A percentile compares a stretch with the other conserved stretches of the same genome.
These are phyloP conservation scores for Eucalyptus shirleyi DNA, from an alignment of 345 rosid genomes.

Conservation along the genomic window DNA sequence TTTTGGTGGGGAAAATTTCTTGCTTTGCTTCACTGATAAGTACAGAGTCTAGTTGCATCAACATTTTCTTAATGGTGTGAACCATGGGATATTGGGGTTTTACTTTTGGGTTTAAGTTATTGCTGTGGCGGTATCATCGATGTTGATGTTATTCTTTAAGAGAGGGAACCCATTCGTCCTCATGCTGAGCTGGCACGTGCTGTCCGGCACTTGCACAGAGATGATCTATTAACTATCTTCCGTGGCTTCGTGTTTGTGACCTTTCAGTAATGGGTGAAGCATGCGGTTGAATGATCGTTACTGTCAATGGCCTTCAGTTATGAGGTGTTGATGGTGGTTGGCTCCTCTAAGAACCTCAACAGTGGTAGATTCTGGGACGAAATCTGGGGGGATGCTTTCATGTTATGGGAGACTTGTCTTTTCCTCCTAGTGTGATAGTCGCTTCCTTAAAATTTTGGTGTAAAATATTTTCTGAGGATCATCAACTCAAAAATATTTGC, in stretches of 20 bases:
- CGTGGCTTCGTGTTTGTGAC: background rate
- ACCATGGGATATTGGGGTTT: background rate
- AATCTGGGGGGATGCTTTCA: background rate
- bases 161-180: background rate
- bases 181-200: background rate
- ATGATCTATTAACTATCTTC: background rate
- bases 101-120: background rate
- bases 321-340: background rate
- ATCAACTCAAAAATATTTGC: background rate
- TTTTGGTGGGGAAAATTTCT: background rate
- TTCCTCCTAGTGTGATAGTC: background rate
- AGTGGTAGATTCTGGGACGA: background rate
- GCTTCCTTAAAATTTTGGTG: background rate
- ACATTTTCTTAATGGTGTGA: background rate
- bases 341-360: background rate
- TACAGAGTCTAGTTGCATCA: background rate
- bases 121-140: background rate
- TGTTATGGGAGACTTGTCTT: background rate
- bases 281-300: background rate
- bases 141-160: background rate
- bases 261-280: background rate
- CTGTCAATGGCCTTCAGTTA: background rate
- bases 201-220: background rate
- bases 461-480: background rate
- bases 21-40: background rate